These are phyloP conservation scores for Penicillium sp. DNA, from an alignment of 2,329 filamentous ascomycete species.

Conservation along the genomic window DNA sequence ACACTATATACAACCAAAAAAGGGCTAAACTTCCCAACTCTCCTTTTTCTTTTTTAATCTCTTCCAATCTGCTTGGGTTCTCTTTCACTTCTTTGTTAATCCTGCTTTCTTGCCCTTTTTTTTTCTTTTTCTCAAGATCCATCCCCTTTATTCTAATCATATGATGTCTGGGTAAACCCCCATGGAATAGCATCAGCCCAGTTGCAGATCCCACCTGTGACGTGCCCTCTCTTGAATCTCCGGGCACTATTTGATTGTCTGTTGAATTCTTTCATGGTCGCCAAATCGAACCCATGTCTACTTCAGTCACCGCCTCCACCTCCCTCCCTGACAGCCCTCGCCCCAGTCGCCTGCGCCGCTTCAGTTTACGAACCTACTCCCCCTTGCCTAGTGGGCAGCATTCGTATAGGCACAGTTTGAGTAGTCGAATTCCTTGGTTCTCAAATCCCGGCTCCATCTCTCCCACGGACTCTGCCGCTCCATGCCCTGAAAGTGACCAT, in stretches of 20 bases:
- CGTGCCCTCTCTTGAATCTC: neutral
- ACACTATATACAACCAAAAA: neutral
- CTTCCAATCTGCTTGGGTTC: neutral
- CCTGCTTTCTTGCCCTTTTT: neutral
- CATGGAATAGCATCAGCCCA: slow-evolving; percentile 13
- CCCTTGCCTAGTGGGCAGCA: slow-evolving; percentile 25
- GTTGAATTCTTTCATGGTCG: neutral
- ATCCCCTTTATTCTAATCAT: slow-evolving; percentile 4
- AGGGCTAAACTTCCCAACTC: neutral
- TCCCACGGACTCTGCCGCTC: slow-evolving; percentile 23
- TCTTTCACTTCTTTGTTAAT: neutral
- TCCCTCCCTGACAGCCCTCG: slow-evolving; percentile 35
- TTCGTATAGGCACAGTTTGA: slow-evolving; percentile 36
- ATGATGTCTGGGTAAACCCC: slow-evolving; percentile 12
- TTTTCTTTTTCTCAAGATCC: neutral
- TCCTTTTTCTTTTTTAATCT: neutral
- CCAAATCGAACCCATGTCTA: slow-evolving; percentile 26
- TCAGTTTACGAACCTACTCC: slow-evolving; percentile 42
- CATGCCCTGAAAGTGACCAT: slow-evolving; percentile 34
- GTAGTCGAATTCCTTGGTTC: slow-evolving; percentile 39
- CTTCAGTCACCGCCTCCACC: slow-evolving; percentile 41
- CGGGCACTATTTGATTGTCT: neutral
- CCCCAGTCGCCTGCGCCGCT: slow-evolving; percentile 39
- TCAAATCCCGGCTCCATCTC: slow-evolving; percentile 31
- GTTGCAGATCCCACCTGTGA: slow-evolving; percentile 17